These are phyloP conservation scores for Neopestalotiopsis sp. DNA, from an alignment of 2,329 filamentous ascomycete species.

Conservation along the genomic window DNA sequence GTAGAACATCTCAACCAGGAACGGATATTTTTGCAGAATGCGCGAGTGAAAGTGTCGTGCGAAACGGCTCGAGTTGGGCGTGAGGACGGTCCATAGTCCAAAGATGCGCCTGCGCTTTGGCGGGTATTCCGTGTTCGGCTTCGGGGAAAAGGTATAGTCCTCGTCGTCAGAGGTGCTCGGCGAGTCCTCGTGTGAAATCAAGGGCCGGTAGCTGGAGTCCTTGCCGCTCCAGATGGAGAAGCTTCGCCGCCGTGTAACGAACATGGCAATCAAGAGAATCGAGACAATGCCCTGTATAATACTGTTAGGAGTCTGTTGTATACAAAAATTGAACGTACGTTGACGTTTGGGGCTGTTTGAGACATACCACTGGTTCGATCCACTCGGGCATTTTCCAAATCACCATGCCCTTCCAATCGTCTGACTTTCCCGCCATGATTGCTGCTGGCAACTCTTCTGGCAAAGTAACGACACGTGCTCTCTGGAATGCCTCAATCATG, in stretches of 20 bases:
- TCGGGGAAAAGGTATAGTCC: slow-evolving; percentile 15
- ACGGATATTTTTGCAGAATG: slow-evolving; percentile 67
- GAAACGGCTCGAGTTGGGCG: slow-evolving; percentile 64
- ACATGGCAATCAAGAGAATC: slow-evolving; percentile 43
- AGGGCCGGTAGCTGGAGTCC: slow-evolving; percentile 25
- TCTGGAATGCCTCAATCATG: background rate
- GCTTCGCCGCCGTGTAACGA: slow-evolving; percentile 40
- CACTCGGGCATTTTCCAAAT: slow-evolving; percentile 37
- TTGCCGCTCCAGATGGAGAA: slow-evolving; percentile 36
- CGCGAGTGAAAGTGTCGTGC: slow-evolving; percentile 61
- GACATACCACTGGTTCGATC: slow-evolving; percentile 39
- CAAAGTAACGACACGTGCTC: background rate
- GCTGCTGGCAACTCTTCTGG: background rate
- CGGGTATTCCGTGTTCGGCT: slow-evolving; percentile 26
- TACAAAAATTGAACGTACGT: background rate
- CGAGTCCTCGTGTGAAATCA: slow-evolving; percentile 25
- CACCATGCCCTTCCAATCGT: slow-evolving; percentile 13
- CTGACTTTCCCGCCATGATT: slow-evolving; percentile 4
- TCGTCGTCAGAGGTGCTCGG: slow-evolving; percentile 26
- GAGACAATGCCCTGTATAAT: slow-evolving; percentile 38
- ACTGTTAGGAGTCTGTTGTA: background rate
- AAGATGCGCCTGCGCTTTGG: slow-evolving; percentile 35
- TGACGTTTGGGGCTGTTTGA: background rate
- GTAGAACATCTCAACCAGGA: slow-evolving; percentile 76
- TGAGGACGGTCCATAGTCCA: slow-evolving; percentile 40